Evolutionary conservation across 2,329 filamentous ascomycete species (phyloP).

Genomic region (Pseudocercospora pini-densiflorae): DNA sequence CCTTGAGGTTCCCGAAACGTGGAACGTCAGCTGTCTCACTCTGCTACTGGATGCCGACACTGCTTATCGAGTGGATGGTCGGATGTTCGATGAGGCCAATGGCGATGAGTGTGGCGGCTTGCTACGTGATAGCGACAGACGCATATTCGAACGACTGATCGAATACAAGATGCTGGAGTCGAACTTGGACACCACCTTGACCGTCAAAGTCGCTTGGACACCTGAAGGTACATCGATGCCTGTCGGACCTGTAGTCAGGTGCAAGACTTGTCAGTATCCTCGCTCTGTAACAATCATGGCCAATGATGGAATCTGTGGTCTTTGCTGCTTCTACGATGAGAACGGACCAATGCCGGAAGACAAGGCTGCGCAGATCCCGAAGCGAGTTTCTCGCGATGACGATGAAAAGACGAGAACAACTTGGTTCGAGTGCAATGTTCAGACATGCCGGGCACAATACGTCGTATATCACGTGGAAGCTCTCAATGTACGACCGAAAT

Average conservation of each 20-base stretch:
- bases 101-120: conserved; percentile 1
- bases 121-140: conserved; percentile 8
- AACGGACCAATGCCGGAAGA: background rate
- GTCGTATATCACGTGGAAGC: conserved; percentile 14
- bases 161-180: conserved; percentile 25
- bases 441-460: conserved; percentile 19
- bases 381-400: background rate
- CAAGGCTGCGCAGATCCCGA: background rate
- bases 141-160: conserved; percentile 20
- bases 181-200: conserved; percentile 19
- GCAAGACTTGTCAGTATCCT: conserved; percentile 18
- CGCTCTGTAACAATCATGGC: conserved; percentile 23
- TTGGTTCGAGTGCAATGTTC: conserved; percentile 19
- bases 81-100: background rate
- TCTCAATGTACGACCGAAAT: conserved; percentile 23
- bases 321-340: conserved; percentile 16
- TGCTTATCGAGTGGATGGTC: conserved; percentile 1
- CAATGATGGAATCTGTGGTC: conserved; percentile 13
- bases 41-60: conserved; percentile 23
- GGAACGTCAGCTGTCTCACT: conserved; percentile 22
- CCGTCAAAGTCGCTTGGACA: conserved; percentile 18
- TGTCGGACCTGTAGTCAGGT: conserved; percentile 15
- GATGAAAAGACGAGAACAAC: background rate
- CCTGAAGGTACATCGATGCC: conserved; percentile 13
- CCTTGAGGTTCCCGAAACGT: conserved; percentile 23